Base-by-base conservation (phyloP, 2,329 filamentous ascomycete species). In the Phyllosticta ampelicida region DNA sequence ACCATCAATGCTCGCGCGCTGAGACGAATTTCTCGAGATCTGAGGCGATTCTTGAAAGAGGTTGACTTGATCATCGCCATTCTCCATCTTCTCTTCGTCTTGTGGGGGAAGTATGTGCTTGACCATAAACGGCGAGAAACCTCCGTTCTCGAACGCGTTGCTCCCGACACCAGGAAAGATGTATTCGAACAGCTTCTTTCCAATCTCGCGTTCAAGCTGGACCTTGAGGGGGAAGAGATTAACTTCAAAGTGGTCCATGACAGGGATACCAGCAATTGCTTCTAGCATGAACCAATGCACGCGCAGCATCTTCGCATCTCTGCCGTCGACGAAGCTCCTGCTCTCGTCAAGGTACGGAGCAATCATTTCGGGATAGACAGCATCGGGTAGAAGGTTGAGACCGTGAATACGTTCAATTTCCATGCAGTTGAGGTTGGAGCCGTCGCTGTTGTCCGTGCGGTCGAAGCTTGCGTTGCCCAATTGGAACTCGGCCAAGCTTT, bases 271-370 rank as follows among this genome's bases (percentile, higher is more conserved):
- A 44, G 92, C 94, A 70, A 99, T 96, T 8, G 94, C 91, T 74
- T 99, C 94, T 4, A 99, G 80, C 90, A 96, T 96, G 69, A 96
- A 86, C 90, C 95, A 99, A 69, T 95, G 94, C 11, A 99, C 89
- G 30, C 87, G 84, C 55, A 99, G 81, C 87, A 97, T 97, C 67
- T 90, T 89, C 51, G 81, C 80, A 61, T 87, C 84, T 55, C 78
- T 75, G n/a, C 79, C 73, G 51, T 83, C 79, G 29, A 79, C 77
- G 63, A 69, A 76, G 65, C 63, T 77, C 73, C 70, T 69, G 36
- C 82, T 68, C 58, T 70, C 80, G 61, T 95, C 87, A 20, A 87
- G 75, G 67, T 95, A 97, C 0, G 94, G 91, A 16, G 87, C 86
- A 61, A 99, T 90, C 80, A 99, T 97, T 69, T 95, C 87, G 0